These are phyloP conservation scores for Phanerodontia chrysosporium DNA, from an alignment of 768 basidiomycete genomes.

Conservation along the genomic window DNA sequence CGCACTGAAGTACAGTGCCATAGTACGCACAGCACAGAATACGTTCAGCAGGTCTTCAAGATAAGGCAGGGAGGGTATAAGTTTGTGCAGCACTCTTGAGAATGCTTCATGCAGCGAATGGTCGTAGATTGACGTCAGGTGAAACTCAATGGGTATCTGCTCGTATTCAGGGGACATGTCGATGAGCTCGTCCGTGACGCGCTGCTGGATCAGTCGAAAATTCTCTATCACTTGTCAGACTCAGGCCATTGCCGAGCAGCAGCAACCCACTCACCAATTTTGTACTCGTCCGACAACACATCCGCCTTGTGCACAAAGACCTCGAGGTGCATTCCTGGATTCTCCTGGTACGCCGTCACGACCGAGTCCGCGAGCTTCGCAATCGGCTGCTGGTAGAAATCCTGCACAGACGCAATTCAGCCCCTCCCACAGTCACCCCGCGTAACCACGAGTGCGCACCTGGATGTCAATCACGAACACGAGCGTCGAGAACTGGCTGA, in stretches of 20 bases:
- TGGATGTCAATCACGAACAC: conserved; percentile 96
- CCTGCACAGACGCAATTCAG: conserved; percentile 36
- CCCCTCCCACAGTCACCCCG: not conserved
- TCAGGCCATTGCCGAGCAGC: not conserved
- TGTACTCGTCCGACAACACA: conserved; percentile 85
- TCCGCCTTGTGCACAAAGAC: conserved; percentile 97
- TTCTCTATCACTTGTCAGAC: conserved; percentile 57
- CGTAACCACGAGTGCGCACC: conserved; percentile 40
- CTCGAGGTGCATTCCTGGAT: conserved; percentile 76
- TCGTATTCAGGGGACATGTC: conserved; percentile 77
- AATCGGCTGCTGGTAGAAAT: conserved; percentile 81
- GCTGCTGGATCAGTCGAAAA: conserved; percentile 86
- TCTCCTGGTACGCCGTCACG: conserved; percentile 67
- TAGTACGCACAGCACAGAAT: conserved; percentile 62
- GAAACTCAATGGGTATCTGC: conserved; percentile 77
- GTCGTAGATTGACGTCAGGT: conserved; percentile 92
- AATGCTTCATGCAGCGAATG: conserved; percentile 90
- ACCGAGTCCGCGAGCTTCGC: conserved; percentile 80
- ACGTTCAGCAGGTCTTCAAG: conserved; percentile 86
- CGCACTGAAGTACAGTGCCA: not conserved
- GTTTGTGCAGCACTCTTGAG: conserved; percentile 82
- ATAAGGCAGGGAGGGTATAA: conserved; percentile 79
- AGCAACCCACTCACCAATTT: conserved; percentile 58
- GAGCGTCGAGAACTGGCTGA: conserved; percentile 78
- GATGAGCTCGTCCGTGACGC: conserved; percentile 72